Base-by-base conservation (phyloP, 192 early-diverging fungal genomes). In the Phycomyces blakesleeanus region DNA sequence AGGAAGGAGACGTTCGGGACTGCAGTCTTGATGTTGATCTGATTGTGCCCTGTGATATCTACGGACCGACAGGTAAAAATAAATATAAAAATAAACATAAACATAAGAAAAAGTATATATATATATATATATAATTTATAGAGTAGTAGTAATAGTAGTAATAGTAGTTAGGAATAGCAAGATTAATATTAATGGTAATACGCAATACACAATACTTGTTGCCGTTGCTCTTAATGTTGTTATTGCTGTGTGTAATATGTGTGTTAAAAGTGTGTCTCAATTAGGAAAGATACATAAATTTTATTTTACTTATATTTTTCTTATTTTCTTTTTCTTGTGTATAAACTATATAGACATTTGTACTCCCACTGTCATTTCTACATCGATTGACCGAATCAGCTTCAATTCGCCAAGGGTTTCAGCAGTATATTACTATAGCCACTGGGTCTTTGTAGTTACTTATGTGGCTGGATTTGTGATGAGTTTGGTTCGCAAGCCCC, bases 21-120 rank as follows among this genome's bases (percentile, higher is more conserved):
- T 85, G 83, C 51, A 67, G 50, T 2, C 64, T 76, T 29, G 68
- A 79, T 26, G 72, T 76, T 10, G 62, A 75, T 18, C 29, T 81
- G 21, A 85, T 85, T 52, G 63, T 85, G 25, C 81, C 81, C 51
- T 85, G 83, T 62, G 77, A 82, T 67, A 58, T 80, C 27, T 69
- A 71, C 24, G 83, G 77, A 21, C 83, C 83, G 21, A 60, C 40
- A 53, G 71, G 71, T 72, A 61, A 66, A 29, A 25, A n/a, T n/a
- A n/a, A n/a, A n/a, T n/a, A n/a, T n/a, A n/a, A n/a, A n/a, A n/a
- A n/a, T n/a, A n/a, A n/a, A n/a, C n/a, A n/a, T n/a, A n/a, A n/a
- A n/a, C n/a, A n/a, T n/a, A n/a, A n/a, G n/a, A n/a, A n/a, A n/a
- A n/a, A n/a, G n/a, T n/a, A n/a, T n/a, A n/a, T n/a, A n/a, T n/a